A percentile compares a stretch with the other conserved stretches of the same genome.
Conservation (phyloP, 306 rosid species). For the Vicia sativa region DNA sequence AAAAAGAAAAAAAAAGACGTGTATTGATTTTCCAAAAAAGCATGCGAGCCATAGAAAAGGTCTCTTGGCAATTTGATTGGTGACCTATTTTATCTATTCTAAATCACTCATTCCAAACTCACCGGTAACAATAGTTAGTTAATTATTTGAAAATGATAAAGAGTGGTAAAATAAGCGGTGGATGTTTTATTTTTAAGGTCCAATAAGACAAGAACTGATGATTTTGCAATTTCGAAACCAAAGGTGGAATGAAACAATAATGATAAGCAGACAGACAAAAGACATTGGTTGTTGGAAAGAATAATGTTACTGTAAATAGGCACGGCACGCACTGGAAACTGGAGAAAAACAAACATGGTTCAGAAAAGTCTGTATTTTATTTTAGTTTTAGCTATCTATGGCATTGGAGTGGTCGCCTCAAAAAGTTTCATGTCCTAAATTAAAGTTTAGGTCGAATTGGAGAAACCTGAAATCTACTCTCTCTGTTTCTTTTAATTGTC, state of each 20-base stretch:
- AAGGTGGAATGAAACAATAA: slow-evolving; percentile 35
- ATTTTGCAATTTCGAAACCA: slow-evolving; percentile 58
- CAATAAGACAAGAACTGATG: slow-evolving; percentile 19
- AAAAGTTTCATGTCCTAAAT: too few species aligned
- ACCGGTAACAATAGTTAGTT: background rate
- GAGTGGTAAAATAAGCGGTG: slow-evolving; percentile 16
- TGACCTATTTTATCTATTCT: too few species aligned
- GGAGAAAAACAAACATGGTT: slow-evolving; percentile 36
- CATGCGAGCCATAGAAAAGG: too few species aligned
- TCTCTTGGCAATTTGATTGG: too few species aligned
- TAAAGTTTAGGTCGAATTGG: too few species aligned
- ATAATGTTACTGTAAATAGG: slow-evolving; percentile 45
- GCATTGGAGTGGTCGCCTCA: too few species aligned
- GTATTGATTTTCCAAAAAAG: too few species aligned
- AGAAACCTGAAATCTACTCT: too few species aligned
- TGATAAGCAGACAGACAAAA: slow-evolving; percentile 44
- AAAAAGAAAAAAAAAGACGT: too few species aligned
- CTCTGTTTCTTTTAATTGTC: too few species aligned
- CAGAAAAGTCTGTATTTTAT: slow-evolving; percentile 13
- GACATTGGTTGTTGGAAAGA: slow-evolving; percentile 45
- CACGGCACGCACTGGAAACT: slow-evolving; percentile 72
- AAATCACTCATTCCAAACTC: background rate
- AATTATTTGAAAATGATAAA: slow-evolving; percentile 34
- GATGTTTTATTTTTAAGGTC: slow-evolving; percentile 16
- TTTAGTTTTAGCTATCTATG: too few species aligned